Evolutionary conservation across 2,329 filamentous ascomycete genomes (phyloP).

Genomic region (Aspergillus fijiensis): DNA sequence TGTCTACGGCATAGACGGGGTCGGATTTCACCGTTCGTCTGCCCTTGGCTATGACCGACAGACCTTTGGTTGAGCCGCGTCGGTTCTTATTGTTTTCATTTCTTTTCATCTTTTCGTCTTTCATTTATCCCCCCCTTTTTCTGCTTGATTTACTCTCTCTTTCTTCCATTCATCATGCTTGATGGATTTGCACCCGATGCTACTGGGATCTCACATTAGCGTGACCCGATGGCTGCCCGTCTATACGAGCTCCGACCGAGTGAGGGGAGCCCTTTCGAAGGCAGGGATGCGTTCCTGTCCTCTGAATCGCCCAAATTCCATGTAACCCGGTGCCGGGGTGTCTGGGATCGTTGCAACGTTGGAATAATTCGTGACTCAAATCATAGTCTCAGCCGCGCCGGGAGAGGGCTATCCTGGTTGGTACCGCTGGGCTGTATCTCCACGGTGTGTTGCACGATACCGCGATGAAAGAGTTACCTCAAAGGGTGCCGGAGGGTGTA

Average conservation of each 20-base stretch:
- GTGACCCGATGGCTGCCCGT: not conserved
- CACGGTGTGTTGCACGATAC: not conserved
- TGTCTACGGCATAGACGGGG: not conserved
- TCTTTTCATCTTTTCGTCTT: too few species aligned
- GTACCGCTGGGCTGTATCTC: conserved; percentile 5
- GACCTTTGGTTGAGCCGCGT: not conserved
- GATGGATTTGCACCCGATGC: conserved; percentile 5
- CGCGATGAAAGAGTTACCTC: not conserved
- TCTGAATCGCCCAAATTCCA: not conserved
- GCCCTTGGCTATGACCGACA: not conserved
- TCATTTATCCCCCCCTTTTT: too few species aligned
- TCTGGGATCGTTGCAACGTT: conserved; percentile 2
- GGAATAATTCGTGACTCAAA: not conserved
- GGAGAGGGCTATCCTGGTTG: not conserved
- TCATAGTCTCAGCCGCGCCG: not conserved
- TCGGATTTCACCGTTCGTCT: not conserved
- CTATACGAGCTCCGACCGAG: conserved; percentile 16
- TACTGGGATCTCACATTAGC: conserved; percentile 4
- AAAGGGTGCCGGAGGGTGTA: not conserved
- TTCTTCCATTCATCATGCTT: conserved; percentile 6
- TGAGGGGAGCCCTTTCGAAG: not conserved
- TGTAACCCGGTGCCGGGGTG: not conserved
- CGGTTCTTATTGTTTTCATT: not conserved
- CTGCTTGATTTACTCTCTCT: too few species aligned
- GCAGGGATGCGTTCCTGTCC: not conserved